These are phyloP conservation scores for Colletotrichum camelliae DNA, from an alignment of 2,329 filamentous ascomycete genomes.

Conservation along the genomic window DNA sequence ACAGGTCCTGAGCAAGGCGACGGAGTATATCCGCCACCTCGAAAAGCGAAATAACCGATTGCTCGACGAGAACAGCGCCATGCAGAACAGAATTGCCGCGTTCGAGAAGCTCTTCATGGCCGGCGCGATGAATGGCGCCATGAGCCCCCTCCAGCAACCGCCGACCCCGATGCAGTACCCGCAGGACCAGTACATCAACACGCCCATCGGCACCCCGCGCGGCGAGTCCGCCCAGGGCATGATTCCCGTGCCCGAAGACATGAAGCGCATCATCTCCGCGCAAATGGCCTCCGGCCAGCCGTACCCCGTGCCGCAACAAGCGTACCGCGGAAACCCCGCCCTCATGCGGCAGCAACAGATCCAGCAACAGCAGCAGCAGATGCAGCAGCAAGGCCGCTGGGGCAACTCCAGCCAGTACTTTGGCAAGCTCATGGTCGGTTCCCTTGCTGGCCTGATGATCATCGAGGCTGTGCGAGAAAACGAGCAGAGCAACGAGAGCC, in stretches of 20 bases:
- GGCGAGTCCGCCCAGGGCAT: conserved; percentile 57
- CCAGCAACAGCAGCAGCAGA: conserved; percentile 55
- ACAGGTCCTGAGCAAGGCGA: conserved; percentile 88
- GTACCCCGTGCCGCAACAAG: conserved; percentile 54
- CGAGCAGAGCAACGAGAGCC: conserved; percentile 67
- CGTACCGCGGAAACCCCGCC: conserved; percentile 50
- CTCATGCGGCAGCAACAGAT: conserved; percentile 62
- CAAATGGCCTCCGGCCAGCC: conserved; percentile 61
- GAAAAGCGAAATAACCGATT: conserved; percentile 89
- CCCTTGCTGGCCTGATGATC: conserved; percentile 90
- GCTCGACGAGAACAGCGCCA: conserved; percentile 77
- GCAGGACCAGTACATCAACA: conserved; percentile 51
- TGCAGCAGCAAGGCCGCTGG: conserved; percentile 59
- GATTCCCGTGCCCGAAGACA: conserved; percentile 71
- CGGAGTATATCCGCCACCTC: conserved; percentile 92
- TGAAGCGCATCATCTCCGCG: conserved; percentile 66
- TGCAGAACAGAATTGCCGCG: conserved; percentile 79
- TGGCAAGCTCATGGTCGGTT: conserved; percentile 89
- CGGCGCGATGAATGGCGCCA: conserved; percentile 70
- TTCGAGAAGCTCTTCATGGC: conserved; percentile 82
- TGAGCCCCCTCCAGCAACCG: conserved; percentile 59
- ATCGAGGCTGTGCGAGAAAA: conserved; percentile 78
- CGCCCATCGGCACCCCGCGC: conserved; percentile 47
- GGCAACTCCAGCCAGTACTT: conserved; percentile 60
- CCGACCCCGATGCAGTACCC: conserved; percentile 59